These are phyloP conservation scores for Dactylella cylindrospora DNA, from an alignment of 2,329 filamentous ascomycete genomes.

Conservation along the genomic window DNA sequence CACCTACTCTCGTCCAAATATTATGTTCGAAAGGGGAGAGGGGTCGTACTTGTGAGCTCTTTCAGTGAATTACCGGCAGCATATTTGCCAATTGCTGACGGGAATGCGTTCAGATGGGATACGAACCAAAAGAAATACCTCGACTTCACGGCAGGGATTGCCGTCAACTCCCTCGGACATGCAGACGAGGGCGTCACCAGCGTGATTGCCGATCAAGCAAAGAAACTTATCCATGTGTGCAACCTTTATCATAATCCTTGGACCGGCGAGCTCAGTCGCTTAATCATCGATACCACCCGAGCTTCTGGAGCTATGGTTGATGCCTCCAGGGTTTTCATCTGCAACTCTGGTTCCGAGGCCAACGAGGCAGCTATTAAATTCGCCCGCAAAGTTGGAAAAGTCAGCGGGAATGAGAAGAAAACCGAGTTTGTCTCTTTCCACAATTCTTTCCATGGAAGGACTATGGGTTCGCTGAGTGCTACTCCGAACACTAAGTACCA, in stretches of 20 bases:
- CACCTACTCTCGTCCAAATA: slow-evolving; percentile 86
- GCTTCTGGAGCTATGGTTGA: slow-evolving; percentile 79
- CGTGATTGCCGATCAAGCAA: slow-evolving; percentile 75
- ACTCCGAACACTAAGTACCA: slow-evolving; percentile 99
- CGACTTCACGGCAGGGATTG: slow-evolving; percentile 94
- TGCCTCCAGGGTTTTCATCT: slow-evolving; percentile 80
- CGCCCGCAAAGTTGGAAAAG: slow-evolving; percentile 83
- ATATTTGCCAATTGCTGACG: not conserved
- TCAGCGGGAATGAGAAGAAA: slow-evolving; percentile 63
- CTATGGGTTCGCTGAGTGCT: slow-evolving; percentile 91
- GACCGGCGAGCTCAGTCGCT: slow-evolving; percentile 84
- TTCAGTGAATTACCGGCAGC: too few relatives aligned
- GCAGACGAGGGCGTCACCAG: slow-evolving; percentile 76
- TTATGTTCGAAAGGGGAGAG: slow-evolving; percentile 83
- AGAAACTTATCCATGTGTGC: slow-evolving; percentile 83
- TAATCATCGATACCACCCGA: slow-evolving; percentile 77
- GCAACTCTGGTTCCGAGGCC: slow-evolving; percentile 94
- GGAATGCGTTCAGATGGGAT: slow-evolving; percentile 63
- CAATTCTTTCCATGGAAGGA: slow-evolving; percentile 91
- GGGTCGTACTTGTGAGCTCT: slow-evolving; percentile 68
- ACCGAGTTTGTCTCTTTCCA: slow-evolving; percentile 86
- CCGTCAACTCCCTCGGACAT: slow-evolving; percentile 89
- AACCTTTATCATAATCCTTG: slow-evolving; percentile 98
- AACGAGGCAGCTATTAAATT: slow-evolving; percentile 99
- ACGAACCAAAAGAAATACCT: slow-evolving; percentile 85